Evolutionary conservation across 768 basidiomycete genomes (phyloP).

Genomic region (Lactarius hengduanensis): DNA sequence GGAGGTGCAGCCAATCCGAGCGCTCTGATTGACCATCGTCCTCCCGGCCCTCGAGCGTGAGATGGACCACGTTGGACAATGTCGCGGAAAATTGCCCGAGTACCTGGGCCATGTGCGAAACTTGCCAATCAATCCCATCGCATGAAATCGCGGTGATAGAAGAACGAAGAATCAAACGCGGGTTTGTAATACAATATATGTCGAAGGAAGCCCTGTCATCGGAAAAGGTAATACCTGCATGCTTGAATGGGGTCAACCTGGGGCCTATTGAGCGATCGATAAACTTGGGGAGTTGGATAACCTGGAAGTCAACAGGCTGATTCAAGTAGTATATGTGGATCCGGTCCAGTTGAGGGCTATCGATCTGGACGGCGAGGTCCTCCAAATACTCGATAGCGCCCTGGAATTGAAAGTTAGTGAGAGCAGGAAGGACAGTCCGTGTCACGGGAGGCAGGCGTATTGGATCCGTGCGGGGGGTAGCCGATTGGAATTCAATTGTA

Average conservation of each 20-base stretch:
- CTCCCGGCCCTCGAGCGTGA: background rate
- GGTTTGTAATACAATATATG: background rate
- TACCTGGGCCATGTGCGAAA: background rate
- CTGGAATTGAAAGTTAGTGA: background rate
- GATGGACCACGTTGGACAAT: background rate
- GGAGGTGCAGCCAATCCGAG: too few species aligned
- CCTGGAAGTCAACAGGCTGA: background rate
- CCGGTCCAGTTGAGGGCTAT: background rate
- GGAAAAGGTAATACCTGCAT: background rate
- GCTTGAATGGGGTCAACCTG: background rate
- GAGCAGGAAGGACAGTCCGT: background rate
- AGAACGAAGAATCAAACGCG: background rate
- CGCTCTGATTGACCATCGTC: too few species aligned
- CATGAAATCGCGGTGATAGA: background rate
- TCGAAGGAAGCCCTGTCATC: background rate
- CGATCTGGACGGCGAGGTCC: background rate
- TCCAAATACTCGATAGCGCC: background rate
- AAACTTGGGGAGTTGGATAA: background rate
- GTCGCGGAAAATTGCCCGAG: background rate
- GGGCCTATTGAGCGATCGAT: background rate
- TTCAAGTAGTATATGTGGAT: background rate
- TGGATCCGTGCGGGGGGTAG: background rate
- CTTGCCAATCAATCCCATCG: background rate
- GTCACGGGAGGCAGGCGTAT: background rate
- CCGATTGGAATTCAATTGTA: too few species aligned